Base-by-base conservation (phyloP, 2,329 filamentous ascomycete species). In the Aspergillus ruber region DNA sequence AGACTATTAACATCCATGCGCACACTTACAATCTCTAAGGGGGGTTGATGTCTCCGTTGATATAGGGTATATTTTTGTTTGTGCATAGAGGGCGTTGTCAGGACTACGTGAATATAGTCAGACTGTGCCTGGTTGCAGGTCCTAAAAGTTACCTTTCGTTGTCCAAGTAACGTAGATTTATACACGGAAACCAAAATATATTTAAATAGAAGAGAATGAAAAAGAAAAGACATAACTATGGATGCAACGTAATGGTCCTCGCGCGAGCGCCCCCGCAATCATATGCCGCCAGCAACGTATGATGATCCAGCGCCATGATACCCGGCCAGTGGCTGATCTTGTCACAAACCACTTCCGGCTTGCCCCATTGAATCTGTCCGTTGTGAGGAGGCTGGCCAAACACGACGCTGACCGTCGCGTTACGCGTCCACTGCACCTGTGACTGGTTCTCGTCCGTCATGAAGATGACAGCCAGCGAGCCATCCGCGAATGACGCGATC, bases 401-500 rank as follows among this genome's bases (percentile, higher is more conserved):
- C 0, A 71, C 63, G 3, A 64, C 64, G 57, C 74, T 75, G 46
- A 74, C 62, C 2, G 60, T 60, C 0, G 72, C 69, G 32, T 68
- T 64, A 21, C 58, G 50, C 1, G 69, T 67, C 73, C 72, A 75
- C 10, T 59, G 51, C 9, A 63, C 61, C 43, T 57, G 45, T 0
- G 50, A 47, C 1, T 61, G 54, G 39, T 73, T 69, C 58, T 74
- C 72, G 47, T 75, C 73, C 4, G 69, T 72, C 73, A 74, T 74
- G 54, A 75, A 75, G 9, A 75, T 67, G 0, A 71, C 70, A 2
- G 66, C 72, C 51, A 75, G 33, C 18, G 62, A 66, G 3, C 66
- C 67, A 42, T 70, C 66, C 0, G 55, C 66, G 41, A 71, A 67
- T 9, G 63, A 62, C 10, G 70, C 68, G 44, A 75, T 70, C 64